Percentiles rank a stretch among this genome's conserved stretches.
phyloP scores from a whole-genome alignment of 1,284 basidiomycete species.

The Irpex lacteus region DNA sequence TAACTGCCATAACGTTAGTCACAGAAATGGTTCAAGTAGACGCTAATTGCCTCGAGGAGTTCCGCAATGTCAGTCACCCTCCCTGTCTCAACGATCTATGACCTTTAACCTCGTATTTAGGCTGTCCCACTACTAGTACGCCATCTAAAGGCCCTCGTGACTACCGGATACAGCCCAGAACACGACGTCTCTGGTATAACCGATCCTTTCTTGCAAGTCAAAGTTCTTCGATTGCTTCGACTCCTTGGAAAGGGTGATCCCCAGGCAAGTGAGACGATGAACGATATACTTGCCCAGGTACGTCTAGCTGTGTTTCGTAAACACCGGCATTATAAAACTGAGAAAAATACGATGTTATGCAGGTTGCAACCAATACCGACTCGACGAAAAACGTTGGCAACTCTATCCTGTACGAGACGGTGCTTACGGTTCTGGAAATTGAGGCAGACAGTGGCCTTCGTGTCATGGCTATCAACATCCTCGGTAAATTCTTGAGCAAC shows the following conservation, averaged over 20 bases:
- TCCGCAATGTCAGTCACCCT: conserved; percentile 73
- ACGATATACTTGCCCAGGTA: conserved; percentile 96
- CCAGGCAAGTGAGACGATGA: conserved; percentile 94
- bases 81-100: neutral
- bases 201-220: conserved; percentile 98
- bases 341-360: neutral
- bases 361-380: conserved; percentile 99
- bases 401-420: conserved; percentile 97
- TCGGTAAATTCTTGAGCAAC: conserved; percentile 98
- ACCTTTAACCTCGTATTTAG: conserved; percentile 38
- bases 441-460: conserved; percentile 94
- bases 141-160: conserved; percentile 93
- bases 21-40: conserved; percentile 93
- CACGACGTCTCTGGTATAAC: conserved; percentile 99
- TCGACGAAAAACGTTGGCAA: conserved; percentile 98
- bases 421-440: conserved; percentile 96
- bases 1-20: conserved; percentile 92
- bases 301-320: conserved; percentile 10
- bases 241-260: conserved; percentile 85
- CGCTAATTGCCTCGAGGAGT: conserved; percentile 73
- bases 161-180: conserved; percentile 97
- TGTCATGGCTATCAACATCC: conserved; percentile 99
- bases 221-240: conserved; percentile 91
- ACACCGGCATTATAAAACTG: neutral
- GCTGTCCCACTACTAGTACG: conserved; percentile 93